Percentiles rank a stretch among this genome's conserved stretches.
Conservation (phyloP, 2,329 filamentous ascomycete species). For the Colletotrichum lentis region DNA sequence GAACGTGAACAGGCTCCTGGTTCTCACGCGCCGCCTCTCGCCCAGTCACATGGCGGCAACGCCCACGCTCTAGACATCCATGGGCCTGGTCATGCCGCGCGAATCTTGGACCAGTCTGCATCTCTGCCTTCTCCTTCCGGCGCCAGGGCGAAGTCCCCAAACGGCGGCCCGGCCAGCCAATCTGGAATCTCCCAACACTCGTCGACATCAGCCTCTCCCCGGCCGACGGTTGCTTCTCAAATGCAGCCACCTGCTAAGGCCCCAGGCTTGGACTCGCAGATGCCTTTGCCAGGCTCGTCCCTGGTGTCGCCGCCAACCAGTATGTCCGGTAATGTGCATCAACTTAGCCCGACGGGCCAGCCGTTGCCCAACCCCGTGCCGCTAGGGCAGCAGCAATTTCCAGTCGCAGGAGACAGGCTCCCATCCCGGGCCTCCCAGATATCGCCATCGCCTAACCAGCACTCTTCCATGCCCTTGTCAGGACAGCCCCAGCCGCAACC, state of each 20-base stretch:
- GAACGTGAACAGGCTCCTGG: background rate
- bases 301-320: background rate
- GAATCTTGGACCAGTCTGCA: constrained; percentile 8
- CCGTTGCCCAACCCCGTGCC: background rate
- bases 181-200: constrained; percentile 10
- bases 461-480: background rate
- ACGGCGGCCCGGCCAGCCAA: background rate
- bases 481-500: background rate
- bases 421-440: background rate
- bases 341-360: background rate
- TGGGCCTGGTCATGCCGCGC: background rate
- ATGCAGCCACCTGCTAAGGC: background rate
- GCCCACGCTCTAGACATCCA: constrained; percentile 11
- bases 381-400: background rate
- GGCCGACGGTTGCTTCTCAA: constrained; percentile 3
- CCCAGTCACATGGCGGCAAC: constrained; percentile 5
- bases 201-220: constrained; percentile 14
- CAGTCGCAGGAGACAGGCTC: background rate
- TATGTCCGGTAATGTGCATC: background rate
- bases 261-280: background rate
- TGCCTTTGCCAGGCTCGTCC: background rate
- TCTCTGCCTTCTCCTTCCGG: background rate
- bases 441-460: background rate
- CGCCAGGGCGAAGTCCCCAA: constrained; percentile 10
- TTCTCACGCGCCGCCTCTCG: background rate